Percentiles rank a stretch among this genome's conserved stretches.
These are phyloP conservation scores for Anthracocystis walkeri DNA, from an alignment of 1,284 basidiomycete species.

Conservation along the genomic window DNA sequence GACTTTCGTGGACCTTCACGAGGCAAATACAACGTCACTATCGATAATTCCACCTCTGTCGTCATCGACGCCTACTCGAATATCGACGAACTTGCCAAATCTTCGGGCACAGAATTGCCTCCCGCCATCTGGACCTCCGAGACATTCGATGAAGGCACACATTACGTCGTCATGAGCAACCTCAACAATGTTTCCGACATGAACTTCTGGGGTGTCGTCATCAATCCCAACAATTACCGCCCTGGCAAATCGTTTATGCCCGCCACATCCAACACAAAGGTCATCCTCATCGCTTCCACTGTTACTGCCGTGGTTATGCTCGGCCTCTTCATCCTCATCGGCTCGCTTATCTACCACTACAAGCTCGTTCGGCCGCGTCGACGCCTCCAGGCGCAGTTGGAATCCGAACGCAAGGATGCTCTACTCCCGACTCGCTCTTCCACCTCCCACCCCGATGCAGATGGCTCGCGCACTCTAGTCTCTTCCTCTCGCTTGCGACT, in stretches of 20 bases:
- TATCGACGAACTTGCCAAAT: constrained; percentile 22
- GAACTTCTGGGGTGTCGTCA: constrained; percentile 46
- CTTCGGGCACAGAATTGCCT: constrained; percentile 20
- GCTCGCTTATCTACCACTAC: constrained; percentile 38
- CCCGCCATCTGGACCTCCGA: constrained; percentile 42
- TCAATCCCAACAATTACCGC: constrained; percentile 46
- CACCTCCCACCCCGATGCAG: neutral
- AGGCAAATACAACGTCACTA: constrained; percentile 38
- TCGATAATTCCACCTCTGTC: constrained; percentile 27
- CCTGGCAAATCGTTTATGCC: constrained; percentile 33
- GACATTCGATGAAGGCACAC: constrained; percentile 28
- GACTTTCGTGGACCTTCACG: constrained; percentile 32
- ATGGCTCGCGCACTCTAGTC: constrained; percentile 4
- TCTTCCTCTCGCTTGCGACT: constrained; percentile 29
- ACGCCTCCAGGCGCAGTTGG: constrained; percentile 14
- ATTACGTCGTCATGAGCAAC: constrained; percentile 43
- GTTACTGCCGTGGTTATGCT: constrained; percentile 37
- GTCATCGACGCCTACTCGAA: constrained; percentile 36
- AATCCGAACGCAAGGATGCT: constrained; percentile 24
- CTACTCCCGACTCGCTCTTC: constrained; percentile 10
- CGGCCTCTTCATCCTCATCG: constrained; percentile 31
- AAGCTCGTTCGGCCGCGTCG: constrained; percentile 32
- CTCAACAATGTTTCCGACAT: constrained; percentile 31
- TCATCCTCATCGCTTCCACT: constrained; percentile 41
- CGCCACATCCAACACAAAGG: constrained; percentile 20